Evolutionary conservation across 371 early-diverging fungal genomes (phyloP), one percentile per base, ranked within the genome.

Genomic region (Aphelidium insulamus): DNA sequence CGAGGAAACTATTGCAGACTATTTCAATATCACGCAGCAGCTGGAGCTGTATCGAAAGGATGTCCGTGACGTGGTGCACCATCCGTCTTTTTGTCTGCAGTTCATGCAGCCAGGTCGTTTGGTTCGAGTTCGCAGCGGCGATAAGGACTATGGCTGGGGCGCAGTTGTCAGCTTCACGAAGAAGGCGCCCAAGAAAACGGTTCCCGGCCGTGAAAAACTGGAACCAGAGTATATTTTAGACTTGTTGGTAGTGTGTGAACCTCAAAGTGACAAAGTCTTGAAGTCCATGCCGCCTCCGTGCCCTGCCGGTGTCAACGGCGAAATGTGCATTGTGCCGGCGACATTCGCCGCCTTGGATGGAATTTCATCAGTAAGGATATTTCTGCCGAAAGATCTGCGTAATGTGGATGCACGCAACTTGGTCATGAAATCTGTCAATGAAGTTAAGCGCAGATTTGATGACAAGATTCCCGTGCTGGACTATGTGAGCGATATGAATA

Each of bases 81-180:
- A 81, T 43, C 90, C 87, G 19, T 50, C 66, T 0, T 63, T 80
- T 41, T 49, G 63, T 19, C 39, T 85, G 20, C 82, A 80, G 2
- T 94, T 77, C 46, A 46, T 91, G 47, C 83, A 88, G 42, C 59
- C 78, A 0, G 94, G 94, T 11, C 73, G 88, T 31, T 55, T 84
- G 6, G 78, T 77, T 30, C 62, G 66, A 12, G 61, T 90, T 27
- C 50, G 51, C 25, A 58, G 63, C 10, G 63, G 58, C 10, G 58
- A 57, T 22, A 50, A 69, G 48, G 76, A 88, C 37, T 95, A 80
- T 52, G 95, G 88, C n/a, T 90, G 86, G 87, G 88, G 90, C 24
- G 66, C 74, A 28, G 70, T 90, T 7, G 53, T 76, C 17, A 60
- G 59, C 21, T 76, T 59, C 50, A 56, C 55, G 36, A 62, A 59